Evolutionary conservation across 106 monocot genomes (phyloP).

Genomic region (Triglochin maritima): DNA sequence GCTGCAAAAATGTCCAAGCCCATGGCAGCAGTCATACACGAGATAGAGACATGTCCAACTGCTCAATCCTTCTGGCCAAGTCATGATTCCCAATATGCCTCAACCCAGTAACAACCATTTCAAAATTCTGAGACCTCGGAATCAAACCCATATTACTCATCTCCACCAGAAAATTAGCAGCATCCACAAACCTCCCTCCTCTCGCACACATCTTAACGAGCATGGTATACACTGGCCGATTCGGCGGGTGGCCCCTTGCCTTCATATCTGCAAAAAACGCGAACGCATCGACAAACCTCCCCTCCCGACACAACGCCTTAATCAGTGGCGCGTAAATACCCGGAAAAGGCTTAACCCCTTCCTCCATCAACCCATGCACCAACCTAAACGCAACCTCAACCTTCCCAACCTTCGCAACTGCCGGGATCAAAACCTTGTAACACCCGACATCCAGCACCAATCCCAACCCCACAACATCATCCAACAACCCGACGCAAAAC

Average conservation of each 20-base stretch:
- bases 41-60: conserved; percentile 51
- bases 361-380: conserved; percentile 47
- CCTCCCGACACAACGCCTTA: conserved; percentile 71
- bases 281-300: conserved; percentile 74
- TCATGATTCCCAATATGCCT: conserved; percentile 80
- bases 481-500: conserved; percentile 44
- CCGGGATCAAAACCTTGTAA: conserved; percentile 76
- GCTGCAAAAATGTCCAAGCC: neutral
- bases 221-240: conserved; percentile 93
- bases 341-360: conserved; percentile 73
- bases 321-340: conserved; percentile 76
- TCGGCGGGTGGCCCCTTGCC: conserved; percentile 57
- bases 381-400: conserved; percentile 72
- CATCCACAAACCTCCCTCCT: conserved; percentile 76
- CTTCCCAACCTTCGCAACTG: conserved; percentile 50
- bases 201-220: conserved; percentile 86
- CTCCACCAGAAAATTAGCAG: conserved; percentile 78
- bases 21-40: conserved; percentile 6
- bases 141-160: conserved; percentile 70
- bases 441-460: conserved; percentile 66
- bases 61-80: conserved; percentile 72
- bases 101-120: conserved; percentile 77
- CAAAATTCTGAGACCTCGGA: conserved; percentile 63
- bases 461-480: conserved; percentile 47
- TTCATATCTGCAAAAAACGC: conserved; percentile 80